phyloP scores from a whole-genome alignment of 2,329 filamentous ascomycete species.

The Fusarium sterilihyphosum region DNA sequence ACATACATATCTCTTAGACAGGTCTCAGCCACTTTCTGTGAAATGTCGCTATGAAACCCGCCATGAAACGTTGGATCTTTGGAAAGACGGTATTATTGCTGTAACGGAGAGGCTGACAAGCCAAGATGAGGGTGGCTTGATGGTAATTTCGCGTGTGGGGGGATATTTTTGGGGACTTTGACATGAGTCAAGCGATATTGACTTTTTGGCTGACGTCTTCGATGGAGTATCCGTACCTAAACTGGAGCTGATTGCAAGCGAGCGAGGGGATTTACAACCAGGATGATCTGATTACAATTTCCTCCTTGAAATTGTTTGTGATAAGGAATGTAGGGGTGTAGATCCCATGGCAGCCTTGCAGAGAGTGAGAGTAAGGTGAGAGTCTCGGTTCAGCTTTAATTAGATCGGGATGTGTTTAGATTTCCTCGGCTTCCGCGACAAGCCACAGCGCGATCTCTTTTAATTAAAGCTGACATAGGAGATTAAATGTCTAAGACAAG shows the following conservation, averaged over 20 bases:
- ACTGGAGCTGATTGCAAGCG: not conserved
- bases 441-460: conserved; percentile 1
- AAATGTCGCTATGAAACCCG: conserved; percentile 10
- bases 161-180: not conserved
- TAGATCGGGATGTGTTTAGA: not conserved
- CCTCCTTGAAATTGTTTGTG: not conserved
- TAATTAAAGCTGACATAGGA: conserved; percentile 7
- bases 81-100: too few species aligned
- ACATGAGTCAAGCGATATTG: not conserved
- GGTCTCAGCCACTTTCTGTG: conserved; percentile 1
- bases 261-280: not conserved
- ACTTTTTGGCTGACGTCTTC: not conserved
- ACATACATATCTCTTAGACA: not conserved
- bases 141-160: not conserved
- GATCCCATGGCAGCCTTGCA: not conserved
- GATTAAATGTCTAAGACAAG: conserved; percentile 11
- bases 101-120: not conserved
- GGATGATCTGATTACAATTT: not conserved
- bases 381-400: not conserved
- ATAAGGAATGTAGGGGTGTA: not conserved
- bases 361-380: not conserved
- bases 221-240: not conserved
- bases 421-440: conserved; percentile 1
- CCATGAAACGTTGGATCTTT: not conserved
- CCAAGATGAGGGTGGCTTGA: not conserved